phyloP scores from a whole-genome alignment of 2,329 filamentous ascomycete species.

The Neophaeococcomyces mojaviensis region DNA sequence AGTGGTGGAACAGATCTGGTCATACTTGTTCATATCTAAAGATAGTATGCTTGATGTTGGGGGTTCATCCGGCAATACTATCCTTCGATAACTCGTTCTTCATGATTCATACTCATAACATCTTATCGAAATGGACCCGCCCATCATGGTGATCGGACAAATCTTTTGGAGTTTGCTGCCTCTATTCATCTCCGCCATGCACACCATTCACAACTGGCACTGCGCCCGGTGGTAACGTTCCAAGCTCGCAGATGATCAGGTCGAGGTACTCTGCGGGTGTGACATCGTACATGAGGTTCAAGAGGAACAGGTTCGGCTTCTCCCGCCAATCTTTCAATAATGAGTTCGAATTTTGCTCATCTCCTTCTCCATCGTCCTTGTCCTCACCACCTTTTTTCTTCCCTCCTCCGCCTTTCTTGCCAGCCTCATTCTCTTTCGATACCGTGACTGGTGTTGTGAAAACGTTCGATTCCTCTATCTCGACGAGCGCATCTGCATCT shows the following conservation, averaged over 20 bases:
- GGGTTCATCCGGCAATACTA: no score
- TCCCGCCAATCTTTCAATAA: conserved; percentile 48
- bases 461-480: conserved; percentile 13
- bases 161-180: no score
- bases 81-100: no score
- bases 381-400: conserved; percentile 25
- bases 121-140: no score
- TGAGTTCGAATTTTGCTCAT: conserved; percentile 17
- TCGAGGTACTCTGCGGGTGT: conserved; percentile 81
- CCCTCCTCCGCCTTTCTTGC: conserved; percentile 7
- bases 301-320: conserved; percentile 52
- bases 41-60: no score
- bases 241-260: conserved; percentile 85
- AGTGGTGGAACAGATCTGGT: no score
- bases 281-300: conserved; percentile 83
- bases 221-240: conserved; percentile 74
- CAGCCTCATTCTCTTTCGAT: conserved; percentile 9
- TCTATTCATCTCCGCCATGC: conserved; percentile 19
- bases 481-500: conserved; percentile 60
- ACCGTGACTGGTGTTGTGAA: conserved; percentile 25
- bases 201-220: conserved; percentile 56
- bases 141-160: no score
- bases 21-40: no score
- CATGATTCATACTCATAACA: no score
- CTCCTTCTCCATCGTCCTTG: conserved; percentile 16